phyloP scores from a whole-genome alignment of 148 eudicot species.

The Vaccinium vitisidaea region DNA sequence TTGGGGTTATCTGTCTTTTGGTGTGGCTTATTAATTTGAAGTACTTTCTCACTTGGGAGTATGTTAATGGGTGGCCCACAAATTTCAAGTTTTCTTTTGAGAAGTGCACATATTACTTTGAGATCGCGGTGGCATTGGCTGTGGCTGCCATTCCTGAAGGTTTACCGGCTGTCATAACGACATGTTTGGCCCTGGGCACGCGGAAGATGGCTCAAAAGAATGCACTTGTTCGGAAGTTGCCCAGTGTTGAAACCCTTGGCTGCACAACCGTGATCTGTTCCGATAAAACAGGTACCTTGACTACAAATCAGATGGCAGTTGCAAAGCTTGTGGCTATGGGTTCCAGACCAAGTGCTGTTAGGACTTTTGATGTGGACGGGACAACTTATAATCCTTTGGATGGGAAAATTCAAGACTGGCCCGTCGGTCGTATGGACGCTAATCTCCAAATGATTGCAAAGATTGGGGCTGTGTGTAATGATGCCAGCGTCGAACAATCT shows the following conservation, averaged over 20 bases:
- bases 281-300: slow-evolving; percentile 77
- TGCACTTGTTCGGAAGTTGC: slow-evolving; percentile 73
- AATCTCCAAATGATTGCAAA: slow-evolving; percentile 77
- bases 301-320: slow-evolving; percentile 84
- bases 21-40: slow-evolving; percentile 79
- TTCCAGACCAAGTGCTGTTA: slow-evolving; percentile 18
- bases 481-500: slow-evolving; percentile 62
- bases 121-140: slow-evolving; percentile 79
- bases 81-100: slow-evolving; percentile 76
- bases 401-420: slow-evolving; percentile 61
- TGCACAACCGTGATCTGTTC: slow-evolving; percentile 84
- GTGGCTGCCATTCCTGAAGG: slow-evolving; percentile 88
- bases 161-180: slow-evolving; percentile 79
- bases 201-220: slow-evolving; percentile 85
- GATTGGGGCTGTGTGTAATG: slow-evolving; percentile 70
- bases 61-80: slow-evolving; percentile 64
- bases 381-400: slow-evolving; percentile 65
- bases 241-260: slow-evolving; percentile 81
- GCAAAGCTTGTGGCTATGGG: slow-evolving; percentile 72
- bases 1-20: slow-evolving; percentile 58
- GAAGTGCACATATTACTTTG: slow-evolving; percentile 77
- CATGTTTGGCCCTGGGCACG: slow-evolving; percentile 82
- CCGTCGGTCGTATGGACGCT: slow-evolving; percentile 46
- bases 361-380: slow-evolving; percentile 66
- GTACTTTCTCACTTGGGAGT: slow-evolving; percentile 74